These are phyloP conservation scores for Hemisphaericaspora xylanilytica DNA, from an alignment of 1,139 yeast species.

Conservation along the genomic window DNA sequence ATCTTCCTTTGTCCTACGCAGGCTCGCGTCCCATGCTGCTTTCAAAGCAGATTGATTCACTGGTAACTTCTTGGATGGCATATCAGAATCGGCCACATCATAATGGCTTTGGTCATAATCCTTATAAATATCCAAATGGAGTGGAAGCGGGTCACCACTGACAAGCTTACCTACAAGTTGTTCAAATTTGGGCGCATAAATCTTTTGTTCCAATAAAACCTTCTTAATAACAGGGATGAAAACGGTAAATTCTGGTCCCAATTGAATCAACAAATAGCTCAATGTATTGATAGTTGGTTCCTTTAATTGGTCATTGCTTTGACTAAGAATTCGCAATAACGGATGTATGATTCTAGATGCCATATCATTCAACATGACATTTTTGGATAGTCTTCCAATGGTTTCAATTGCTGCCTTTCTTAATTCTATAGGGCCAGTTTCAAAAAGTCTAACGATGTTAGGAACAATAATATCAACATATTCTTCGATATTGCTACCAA, in stretches of 20 bases:
- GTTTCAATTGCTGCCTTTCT: slow-evolving; percentile 80
- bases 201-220: slow-evolving; percentile 58
- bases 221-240: slow-evolving; percentile 85
- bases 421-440: slow-evolving; percentile 58
- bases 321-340: slow-evolving; percentile 64
- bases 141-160: slow-evolving; percentile 88
- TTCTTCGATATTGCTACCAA: slow-evolving; percentile 87
- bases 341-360: slow-evolving; percentile 91
- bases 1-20: slow-evolving; percentile 86
- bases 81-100: slow-evolving; percentile 64
- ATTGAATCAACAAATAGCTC: slow-evolving; percentile 72
- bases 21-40: slow-evolving; percentile 90
- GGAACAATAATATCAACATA: slow-evolving; percentile 85
- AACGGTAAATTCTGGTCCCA: slow-evolving; percentile 82
- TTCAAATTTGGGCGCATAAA: slow-evolving; percentile 76
- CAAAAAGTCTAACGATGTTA: slow-evolving; percentile 76
- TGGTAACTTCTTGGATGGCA: slow-evolving; percentile 72
- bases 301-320: slow-evolving; percentile 60
- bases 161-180: slow-evolving; percentile 74
- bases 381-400: slow-evolving; percentile 75
- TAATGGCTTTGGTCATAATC: slow-evolving; percentile 59
- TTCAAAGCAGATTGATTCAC: slow-evolving; percentile 75
- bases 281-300: slow-evolving; percentile 74
- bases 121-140: slow-evolving; percentile 67
- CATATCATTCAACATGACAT: slow-evolving; percentile 78